These are phyloP conservation scores for Termitomyces sp. DNA, from an alignment of 1,284 basidiomycete species.

Conservation along the genomic window DNA sequence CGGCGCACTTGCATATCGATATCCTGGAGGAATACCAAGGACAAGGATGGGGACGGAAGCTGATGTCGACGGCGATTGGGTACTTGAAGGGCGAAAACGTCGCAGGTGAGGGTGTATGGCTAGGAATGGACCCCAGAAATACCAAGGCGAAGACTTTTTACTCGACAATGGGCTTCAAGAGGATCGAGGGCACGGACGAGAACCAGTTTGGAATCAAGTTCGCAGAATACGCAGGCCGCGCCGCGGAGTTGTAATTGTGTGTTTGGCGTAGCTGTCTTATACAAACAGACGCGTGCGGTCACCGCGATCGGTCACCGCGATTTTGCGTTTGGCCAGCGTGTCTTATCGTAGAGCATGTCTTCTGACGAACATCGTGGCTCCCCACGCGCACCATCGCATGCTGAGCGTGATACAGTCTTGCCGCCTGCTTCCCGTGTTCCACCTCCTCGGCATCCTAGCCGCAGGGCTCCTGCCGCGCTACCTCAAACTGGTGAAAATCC, in stretches of 20 bases:
- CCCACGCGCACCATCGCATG: not conserved
- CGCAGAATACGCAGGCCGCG: constrained; percentile 28
- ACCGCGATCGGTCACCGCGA: not conserved
- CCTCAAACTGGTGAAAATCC: constrained; percentile 1
- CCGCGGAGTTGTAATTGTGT: not conserved
- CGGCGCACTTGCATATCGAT: constrained; percentile 68
- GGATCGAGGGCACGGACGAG: constrained; percentile 42
- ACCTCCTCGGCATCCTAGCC: not conserved
- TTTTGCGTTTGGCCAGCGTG: not conserved
- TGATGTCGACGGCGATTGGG: constrained; percentile 48
- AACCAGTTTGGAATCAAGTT: constrained; percentile 45
- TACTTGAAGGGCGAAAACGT: constrained; percentile 44
- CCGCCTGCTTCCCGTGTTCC: not conserved
- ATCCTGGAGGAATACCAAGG: constrained; percentile 55
- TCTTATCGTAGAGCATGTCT: constrained; percentile 4
- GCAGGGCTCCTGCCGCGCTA: not conserved
- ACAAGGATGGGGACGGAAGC: constrained; percentile 56
- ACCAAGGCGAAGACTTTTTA: constrained; percentile 54
- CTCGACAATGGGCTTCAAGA: constrained; percentile 47
- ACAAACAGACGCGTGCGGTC: not conserved
- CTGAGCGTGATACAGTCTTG: not conserved
- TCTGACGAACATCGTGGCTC: not conserved
- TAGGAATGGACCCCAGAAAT: constrained; percentile 59
- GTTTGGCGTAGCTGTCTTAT: not conserved
- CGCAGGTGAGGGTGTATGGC: constrained; percentile 44